Evolutionary conservation across 495 filamentous ascomycete genomes (phyloP), one percentile per base, ranked within the genome.

Genomic region (Talaromyces stipitatus): DNA sequence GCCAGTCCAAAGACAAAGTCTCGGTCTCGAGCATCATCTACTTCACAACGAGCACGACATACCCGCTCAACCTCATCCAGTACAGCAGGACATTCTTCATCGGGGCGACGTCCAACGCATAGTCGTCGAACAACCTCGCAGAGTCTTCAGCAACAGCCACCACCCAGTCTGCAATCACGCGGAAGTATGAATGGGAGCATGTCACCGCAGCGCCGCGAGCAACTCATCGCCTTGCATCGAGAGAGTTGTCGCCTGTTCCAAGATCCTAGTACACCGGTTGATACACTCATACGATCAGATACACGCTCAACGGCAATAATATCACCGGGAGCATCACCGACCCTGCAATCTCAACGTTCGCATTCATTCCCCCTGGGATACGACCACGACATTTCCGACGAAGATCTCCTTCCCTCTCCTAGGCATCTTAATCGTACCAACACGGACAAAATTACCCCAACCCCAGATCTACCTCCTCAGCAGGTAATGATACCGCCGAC

Each of bases 161-260:
- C 23, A 23, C n/a, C 28, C 24, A 9, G 11, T n/a, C 7, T 28
- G 14, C 6, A 28, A 52, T 52, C 30, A n/a, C n/a, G n/a, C n/a
- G n/a, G n/a, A n/a, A n/a, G n/a, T 33, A 33, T 33, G 30, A 6
- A 12, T 12, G 30, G 30, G 7, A 33, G 30, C 1, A 58, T 65
- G 23, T 56, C 67, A 22, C 58, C 58, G 6, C 63, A 69, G 33
- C 59, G 59, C 38, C 68, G 72, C 8, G 71, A 76, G 57, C 67
- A 69, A 14, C 64, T 78, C 2, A 33, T 78, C 10, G 73, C 72
- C 1, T 54, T 76, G n/a, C 75, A 78, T 48, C 71, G 75, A 12
- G 72, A 78, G 27, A 75, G 73, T 41, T 76, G 73, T 54, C 73
- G 75, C 23, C 61, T 78, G 2, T 78, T 78, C 46, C 71, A 76